A percentile compares a stretch with the other conserved stretches of the same genome.
phyloP scores from a whole-genome alignment of 2,329 filamentous ascomycete species.

The Xylariales sp. region DNA sequence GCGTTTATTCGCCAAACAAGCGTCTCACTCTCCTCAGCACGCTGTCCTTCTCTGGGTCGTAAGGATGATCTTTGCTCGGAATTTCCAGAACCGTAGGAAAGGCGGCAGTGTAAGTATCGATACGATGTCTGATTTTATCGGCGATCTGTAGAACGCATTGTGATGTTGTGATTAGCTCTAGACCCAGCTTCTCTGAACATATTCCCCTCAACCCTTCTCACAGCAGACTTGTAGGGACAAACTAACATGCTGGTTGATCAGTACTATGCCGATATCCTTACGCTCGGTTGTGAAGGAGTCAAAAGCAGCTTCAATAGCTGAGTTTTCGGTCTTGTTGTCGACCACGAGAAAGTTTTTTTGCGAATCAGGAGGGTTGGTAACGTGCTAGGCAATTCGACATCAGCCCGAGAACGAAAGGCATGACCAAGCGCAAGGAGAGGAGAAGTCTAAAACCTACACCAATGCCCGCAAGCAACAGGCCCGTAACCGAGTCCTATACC shows the following conservation, averaged over 20 bases:
- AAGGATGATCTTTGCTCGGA: slow-evolving; percentile 97
- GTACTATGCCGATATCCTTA: slow-evolving; percentile 93
- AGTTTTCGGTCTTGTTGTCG: slow-evolving; percentile 85
- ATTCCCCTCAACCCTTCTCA: too few relatives aligned
- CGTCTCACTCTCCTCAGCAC: slow-evolving; percentile 80
- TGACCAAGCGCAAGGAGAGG: too few relatives aligned
- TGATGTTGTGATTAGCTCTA: too few relatives aligned
- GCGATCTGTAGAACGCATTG: slow-evolving; percentile 77
- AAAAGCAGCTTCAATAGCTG: slow-evolving; percentile 85
- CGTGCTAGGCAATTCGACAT: slow-evolving; percentile 62
- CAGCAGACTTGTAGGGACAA: too few relatives aligned
- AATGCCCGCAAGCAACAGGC: slow-evolving; percentile 89
- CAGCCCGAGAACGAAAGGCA: too few relatives aligned
- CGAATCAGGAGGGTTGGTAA: slow-evolving; percentile 79
- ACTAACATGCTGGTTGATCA: slow-evolving; percentile 96
- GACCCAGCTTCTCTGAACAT: too few relatives aligned
- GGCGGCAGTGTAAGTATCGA: slow-evolving; percentile 88
- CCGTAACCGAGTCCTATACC: slow-evolving; percentile 85
- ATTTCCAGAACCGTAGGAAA: slow-evolving; percentile 98
- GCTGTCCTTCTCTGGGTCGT: slow-evolving; percentile 98
- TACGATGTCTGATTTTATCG: slow-evolving; percentile 83
- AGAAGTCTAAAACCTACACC: slow-evolving; percentile 67
- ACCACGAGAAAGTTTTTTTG: slow-evolving; percentile 99
- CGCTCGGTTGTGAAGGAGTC: slow-evolving; percentile 81
- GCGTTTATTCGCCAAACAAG: slow-evolving; percentile 62